Evolutionary conservation across 2,329 filamentous ascomycete species (phyloP), one percentile per base, ranked within the genome.

Genomic region (Microsporum canis): DNA sequence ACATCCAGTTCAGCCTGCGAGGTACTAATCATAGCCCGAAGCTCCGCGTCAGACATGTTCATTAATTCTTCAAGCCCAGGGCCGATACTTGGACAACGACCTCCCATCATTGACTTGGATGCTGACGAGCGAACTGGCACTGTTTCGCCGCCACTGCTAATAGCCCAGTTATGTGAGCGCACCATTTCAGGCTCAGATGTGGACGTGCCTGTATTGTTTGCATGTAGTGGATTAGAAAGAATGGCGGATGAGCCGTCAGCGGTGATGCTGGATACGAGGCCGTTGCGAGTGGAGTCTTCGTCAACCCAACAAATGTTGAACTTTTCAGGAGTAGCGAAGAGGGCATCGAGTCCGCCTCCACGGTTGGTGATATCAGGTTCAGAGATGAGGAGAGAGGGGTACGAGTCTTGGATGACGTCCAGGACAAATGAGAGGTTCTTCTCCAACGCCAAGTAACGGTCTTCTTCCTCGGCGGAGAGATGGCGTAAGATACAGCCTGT

Each of bases 1-100:
- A 78, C 78, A 65, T 91, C 87, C 75, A 91, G 85, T 72, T 92
- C 87, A 59, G 85, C 82, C 33, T 77, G 74, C 3, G 75, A 75
- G 53, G 71, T 72, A 49, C 71, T 65, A 10, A 76, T 71, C 58
- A 77, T 74, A 12, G 69, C 66, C 45, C 71, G 70, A 29, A 78
- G 66, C 41, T 76, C 73, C 38, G 75, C 72, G 39, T 72, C 69
- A 14, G 75, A 73, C 70, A 78, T 73, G 4, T 70, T 74, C 31
- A 75, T 71, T 7, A 78, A 69, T 29, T 76, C 73, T 27, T 76
- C 73, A 31, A 76, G 66, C 31, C 71, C 72, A 0, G 71, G 68
- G 31, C 69, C 68, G 49, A 73, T 67, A 5, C 69, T 68, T 7
- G 71, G 66, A 36, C 31, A 38, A 23, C 68, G 67, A 1, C 70